phyloP scores from a whole-genome alignment of 2,329 filamentous ascomycete species.

The Alternaria conjuncta region DNA sequence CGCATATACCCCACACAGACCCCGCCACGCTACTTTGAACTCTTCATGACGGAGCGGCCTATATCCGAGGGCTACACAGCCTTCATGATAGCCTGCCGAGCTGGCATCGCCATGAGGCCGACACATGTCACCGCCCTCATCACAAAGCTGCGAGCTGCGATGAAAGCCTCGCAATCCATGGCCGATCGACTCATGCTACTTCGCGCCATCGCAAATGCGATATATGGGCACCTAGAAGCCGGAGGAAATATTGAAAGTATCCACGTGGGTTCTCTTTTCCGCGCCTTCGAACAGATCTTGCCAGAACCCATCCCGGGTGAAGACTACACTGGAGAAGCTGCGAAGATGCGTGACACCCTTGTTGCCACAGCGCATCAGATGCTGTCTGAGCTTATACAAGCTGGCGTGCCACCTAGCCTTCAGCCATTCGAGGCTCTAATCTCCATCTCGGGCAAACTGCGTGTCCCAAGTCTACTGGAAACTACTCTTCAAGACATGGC shows the following conservation, averaged over 20 bases:
- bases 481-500: constrained; percentile 34
- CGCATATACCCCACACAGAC: constrained; percentile 54
- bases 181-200: constrained; percentile 36
- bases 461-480: constrained; percentile 31
- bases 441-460: constrained; percentile 36
- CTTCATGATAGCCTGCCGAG: constrained; percentile 57
- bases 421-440: constrained; percentile 37
- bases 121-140: constrained; percentile 44
- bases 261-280: constrained; percentile 49
- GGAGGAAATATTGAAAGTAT: constrained; percentile 46
- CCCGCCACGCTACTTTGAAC: constrained; percentile 52
- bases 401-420: constrained; percentile 32
- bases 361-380: constrained; percentile 33
- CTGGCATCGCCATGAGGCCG: constrained; percentile 46
- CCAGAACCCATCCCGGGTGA: constrained; percentile 23
- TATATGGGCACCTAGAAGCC: constrained; percentile 52
- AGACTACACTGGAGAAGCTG: constrained; percentile 25
- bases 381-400: constrained; percentile 31
- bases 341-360: constrained; percentile 29
- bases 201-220: constrained; percentile 50
- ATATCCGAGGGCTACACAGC: constrained; percentile 55
- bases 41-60: constrained; percentile 56
- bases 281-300: constrained; percentile 37
- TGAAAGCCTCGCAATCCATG: constrained; percentile 18
- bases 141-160: constrained; percentile 36